Evolutionary conservation across 23 red algal genomes (phyloP).

Genomic region (Gracilariopsis chorda): DNA sequence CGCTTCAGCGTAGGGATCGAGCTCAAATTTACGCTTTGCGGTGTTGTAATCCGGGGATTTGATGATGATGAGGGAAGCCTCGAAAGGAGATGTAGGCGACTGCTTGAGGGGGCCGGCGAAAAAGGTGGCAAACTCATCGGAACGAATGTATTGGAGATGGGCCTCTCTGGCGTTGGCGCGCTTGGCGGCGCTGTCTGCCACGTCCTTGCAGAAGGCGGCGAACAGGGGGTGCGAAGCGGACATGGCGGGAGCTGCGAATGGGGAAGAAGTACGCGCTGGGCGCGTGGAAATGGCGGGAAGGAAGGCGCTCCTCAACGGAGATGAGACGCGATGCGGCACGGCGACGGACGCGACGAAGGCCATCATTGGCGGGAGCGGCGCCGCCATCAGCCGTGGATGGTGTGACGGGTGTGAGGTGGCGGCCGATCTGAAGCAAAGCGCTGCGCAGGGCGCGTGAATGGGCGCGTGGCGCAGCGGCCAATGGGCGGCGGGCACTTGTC

Average conservation of each 20-base stretch:
- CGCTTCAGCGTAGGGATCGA: conserved; percentile 22
- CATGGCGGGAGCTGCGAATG: too few species aligned
- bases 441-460: too few species aligned
- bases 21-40: not conserved
- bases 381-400: too few species aligned
- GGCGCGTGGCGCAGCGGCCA: too few species aligned
- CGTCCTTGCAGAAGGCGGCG: conserved; percentile 37
- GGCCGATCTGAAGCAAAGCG: too few species aligned
- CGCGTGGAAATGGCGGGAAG: too few species aligned
- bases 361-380: not conserved
- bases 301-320: too few species aligned
- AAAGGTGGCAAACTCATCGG: not conserved
- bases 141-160: conserved; percentile 25
- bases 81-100: not conserved
- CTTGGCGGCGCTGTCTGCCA: not conserved
- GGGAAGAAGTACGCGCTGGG: too few species aligned
- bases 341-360: not conserved
- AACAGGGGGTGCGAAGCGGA: conserved; percentile 7
- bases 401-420: too few species aligned
- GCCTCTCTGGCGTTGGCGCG: conserved; percentile 18
- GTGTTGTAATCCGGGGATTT: not conserved
- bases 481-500: too few species aligned
- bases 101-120: not conserved
- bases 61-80: not conserved
- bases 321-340: too few species aligned